These are phyloP conservation scores for Echinosophora koreensis DNA, from an alignment of 306 rosid genomes.

Conservation along the genomic window DNA sequence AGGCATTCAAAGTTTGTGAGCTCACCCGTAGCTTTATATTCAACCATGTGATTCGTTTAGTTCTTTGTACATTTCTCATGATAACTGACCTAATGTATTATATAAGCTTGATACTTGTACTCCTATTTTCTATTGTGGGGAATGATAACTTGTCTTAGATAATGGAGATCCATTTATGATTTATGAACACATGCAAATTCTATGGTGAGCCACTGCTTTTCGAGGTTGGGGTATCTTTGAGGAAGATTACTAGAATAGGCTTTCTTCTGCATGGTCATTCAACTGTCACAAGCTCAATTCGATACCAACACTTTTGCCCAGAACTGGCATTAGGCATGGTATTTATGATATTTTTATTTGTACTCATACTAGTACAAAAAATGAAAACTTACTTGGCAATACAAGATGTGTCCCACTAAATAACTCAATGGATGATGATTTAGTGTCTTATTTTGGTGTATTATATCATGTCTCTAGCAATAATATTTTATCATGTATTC, in stretches of 20 bases:
- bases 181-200: slow-evolving; percentile 13
- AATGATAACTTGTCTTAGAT: background rate
- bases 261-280: background rate
- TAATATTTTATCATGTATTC: too few relatives aligned
- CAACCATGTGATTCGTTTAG: slow-evolving; percentile 36
- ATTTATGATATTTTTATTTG: too few relatives aligned
- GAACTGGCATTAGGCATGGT: too few relatives aligned
- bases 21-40: slow-evolving; percentile 20
- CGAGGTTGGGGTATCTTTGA: background rate
- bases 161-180: slow-evolving; percentile 7
- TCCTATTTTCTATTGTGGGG: slow-evolving; percentile 12
- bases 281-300: background rate
- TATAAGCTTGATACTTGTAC: slow-evolving; percentile 29
- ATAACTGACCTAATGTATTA: slow-evolving; percentile 42
- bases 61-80: slow-evolving; percentile 49
- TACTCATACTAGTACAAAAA: too few relatives aligned
- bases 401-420: too few relatives aligned
- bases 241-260: background rate
- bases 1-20: slow-evolving; percentile 5
- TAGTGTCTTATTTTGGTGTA: too few relatives aligned
- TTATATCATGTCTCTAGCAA: too few relatives aligned
- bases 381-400: too few relatives aligned
- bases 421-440: too few relatives aligned
- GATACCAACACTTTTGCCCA: background rate
- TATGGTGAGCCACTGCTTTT: background rate